Conservation (phyloP, 2,329 filamentous ascomycete species). For the Juglanconis oblonga region DNA sequence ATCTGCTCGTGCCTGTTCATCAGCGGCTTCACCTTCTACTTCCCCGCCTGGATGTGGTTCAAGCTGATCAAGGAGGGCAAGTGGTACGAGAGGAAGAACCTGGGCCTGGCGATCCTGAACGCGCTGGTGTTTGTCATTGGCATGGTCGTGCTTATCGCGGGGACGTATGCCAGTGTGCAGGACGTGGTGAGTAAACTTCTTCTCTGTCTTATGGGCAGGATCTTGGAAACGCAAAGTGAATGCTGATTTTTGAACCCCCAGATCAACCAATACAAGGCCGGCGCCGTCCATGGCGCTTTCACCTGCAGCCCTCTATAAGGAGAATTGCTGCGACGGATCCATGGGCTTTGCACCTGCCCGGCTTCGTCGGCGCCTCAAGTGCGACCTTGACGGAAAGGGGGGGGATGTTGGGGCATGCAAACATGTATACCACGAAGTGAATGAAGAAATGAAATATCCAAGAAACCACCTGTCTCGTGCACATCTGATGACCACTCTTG, state of each 20-base stretch:
- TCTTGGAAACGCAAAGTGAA: too few relatives aligned
- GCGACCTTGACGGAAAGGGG: too few relatives aligned
- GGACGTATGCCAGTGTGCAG: slow-evolving; percentile 26
- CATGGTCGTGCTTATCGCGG: slow-evolving; percentile 25
- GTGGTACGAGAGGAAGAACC: slow-evolving; percentile 26
- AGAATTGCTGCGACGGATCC: too few relatives aligned
- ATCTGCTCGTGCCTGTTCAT: slow-evolving; percentile 50
- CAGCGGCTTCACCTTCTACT: slow-evolving; percentile 41
- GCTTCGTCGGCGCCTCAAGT: too few relatives aligned
- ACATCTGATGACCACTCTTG: neutral
- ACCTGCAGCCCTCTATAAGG: slow-evolving; percentile 11
- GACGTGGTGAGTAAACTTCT: slow-evolving; percentile 25
- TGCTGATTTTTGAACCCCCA: neutral
- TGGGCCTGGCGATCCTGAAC: slow-evolving; percentile 20
- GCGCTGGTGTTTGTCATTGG: slow-evolving; percentile 24
- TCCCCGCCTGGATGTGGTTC: slow-evolving; percentile 33
- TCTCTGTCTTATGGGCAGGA: neutral
- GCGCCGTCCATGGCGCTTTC: slow-evolving; percentile 17
- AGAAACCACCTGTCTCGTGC: neutral
- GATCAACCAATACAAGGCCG: slow-evolving; percentile 17
- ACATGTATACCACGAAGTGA: slow-evolving; percentile 3
- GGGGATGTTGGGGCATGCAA: neutral
- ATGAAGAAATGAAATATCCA: slow-evolving; percentile 2
- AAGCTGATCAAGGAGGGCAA: slow-evolving; percentile 29
- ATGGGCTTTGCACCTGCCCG: too few relatives aligned